A percentile compares a stretch with the other conserved stretches of the same genome.
These are phyloP conservation scores for Epipyxis sp. DNA, from an alignment of 108 stramenopile species.

Conservation along the genomic window DNA sequence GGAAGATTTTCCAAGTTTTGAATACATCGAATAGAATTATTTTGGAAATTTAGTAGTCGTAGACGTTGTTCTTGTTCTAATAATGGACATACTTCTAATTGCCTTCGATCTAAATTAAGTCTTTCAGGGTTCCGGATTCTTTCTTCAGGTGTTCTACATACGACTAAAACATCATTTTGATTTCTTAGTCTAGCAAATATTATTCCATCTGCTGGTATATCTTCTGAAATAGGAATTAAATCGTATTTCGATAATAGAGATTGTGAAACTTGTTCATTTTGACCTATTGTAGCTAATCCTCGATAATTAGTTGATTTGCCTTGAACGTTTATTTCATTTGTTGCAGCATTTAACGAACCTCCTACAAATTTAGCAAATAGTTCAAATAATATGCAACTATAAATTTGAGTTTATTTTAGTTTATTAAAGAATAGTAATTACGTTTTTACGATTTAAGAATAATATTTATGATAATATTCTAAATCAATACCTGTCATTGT, in stretches of 20 bases:
- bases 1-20: conserved; percentile 40
- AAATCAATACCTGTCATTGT: too few species aligned
- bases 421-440: not conserved
- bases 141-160: conserved; percentile 13
- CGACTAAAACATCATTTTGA: conserved; percentile 6
- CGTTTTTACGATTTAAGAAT: not conserved
- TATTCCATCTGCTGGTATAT: conserved; percentile 29
- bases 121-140: conserved; percentile 35
- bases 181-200: conserved; percentile 7
- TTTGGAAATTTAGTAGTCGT: conserved; percentile 57
- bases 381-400: too few species aligned
- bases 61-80: conserved; percentile 49
- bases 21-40: conserved; percentile 48
- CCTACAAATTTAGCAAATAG: too few species aligned
- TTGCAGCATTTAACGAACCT: not conserved
- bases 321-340: not conserved
- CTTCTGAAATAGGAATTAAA: conserved; percentile 21
- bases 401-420: too few species aligned
- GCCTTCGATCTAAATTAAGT: conserved; percentile 54
- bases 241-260: conserved; percentile 10
- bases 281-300: not conserved
- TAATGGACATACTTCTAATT: conserved; percentile 46
- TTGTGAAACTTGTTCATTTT: not conserved
- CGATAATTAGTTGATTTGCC: not conserved
- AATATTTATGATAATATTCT: too few species aligned